phyloP scores from a whole-genome alignment of 345 rosid genomes.

The Acer campestre region DNA sequence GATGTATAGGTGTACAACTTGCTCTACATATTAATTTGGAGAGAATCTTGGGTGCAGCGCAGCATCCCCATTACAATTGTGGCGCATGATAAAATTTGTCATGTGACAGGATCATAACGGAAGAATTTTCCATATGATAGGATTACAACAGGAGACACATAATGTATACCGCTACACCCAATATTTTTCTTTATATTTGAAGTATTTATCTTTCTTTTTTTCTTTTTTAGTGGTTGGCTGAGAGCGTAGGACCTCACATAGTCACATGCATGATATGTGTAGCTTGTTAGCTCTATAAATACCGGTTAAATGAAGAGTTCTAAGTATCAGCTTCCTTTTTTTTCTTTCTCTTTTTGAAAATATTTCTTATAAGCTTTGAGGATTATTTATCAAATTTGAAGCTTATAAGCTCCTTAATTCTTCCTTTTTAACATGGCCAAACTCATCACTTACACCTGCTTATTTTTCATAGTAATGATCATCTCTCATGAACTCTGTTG shows the following conservation, averaged over 20 bases:
- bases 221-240: neutral
- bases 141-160: too few species aligned
- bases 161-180: too few species aligned
- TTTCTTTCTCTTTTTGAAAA: neutral
- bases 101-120: too few species aligned
- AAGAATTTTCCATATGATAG: too few species aligned
- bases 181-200: slow-evolving; percentile 10
- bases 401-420: neutral
- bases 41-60: too few species aligned
- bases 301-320: neutral
- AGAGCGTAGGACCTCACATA: slow-evolving; percentile 22
- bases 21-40: too few species aligned
- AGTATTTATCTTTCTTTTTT: neutral
- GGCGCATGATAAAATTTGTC: too few species aligned
- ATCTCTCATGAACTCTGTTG: slow-evolving; percentile 33
- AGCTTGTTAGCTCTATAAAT: slow-evolving; percentile 15
- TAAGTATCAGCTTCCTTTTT: neutral
- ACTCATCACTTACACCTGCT: slow-evolving; percentile 25
- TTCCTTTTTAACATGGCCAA: slow-evolving; percentile 37
- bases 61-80: too few species aligned
- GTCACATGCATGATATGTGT: neutral
- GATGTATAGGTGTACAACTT: neutral
- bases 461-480: slow-evolving; percentile 44
- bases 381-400: neutral
- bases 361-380: neutral